Conservation (phyloP, 2,329 filamentous ascomycete species). For the Sporothrix phasma region DNA sequence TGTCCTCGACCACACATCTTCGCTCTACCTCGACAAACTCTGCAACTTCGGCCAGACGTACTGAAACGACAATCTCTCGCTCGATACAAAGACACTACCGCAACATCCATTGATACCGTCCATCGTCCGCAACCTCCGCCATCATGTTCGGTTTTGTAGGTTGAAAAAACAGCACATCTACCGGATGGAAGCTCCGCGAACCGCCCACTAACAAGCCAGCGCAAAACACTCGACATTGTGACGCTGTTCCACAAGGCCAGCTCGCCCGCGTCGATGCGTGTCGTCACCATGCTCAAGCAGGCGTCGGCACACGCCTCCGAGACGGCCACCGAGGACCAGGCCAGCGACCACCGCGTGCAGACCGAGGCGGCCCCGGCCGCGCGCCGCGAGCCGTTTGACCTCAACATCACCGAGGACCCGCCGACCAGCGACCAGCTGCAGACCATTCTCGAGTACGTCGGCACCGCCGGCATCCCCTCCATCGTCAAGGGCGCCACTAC, state of each 20-base stretch:
- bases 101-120: neutral
- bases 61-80: no score
- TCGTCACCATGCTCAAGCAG: constrained; percentile 70
- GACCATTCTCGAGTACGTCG: constrained; percentile 41
- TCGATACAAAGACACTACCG: no score
- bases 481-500: constrained; percentile 66
- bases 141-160: constrained; percentile 18
- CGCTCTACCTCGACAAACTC: neutral
- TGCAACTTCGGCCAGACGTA: no score
- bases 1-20: neutral
- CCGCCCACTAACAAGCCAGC: constrained; percentile 34
- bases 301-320: constrained; percentile 58
- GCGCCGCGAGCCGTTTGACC: constrained; percentile 62
- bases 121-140: neutral
- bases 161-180: neutral
- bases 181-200: neutral
- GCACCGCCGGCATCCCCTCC: constrained; percentile 45
- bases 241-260: constrained; percentile 90
- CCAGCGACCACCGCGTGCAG: constrained; percentile 54
- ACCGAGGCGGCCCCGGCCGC: constrained; percentile 33
- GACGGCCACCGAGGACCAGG: constrained; percentile 63
- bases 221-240: constrained; percentile 77
- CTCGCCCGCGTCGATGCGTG: constrained; percentile 60
- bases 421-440: constrained; percentile 50
- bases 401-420: constrained; percentile 39